phyloP scores from a whole-genome alignment of 495 filamentous ascomycete species.

The Neurospora sp. region DNA sequence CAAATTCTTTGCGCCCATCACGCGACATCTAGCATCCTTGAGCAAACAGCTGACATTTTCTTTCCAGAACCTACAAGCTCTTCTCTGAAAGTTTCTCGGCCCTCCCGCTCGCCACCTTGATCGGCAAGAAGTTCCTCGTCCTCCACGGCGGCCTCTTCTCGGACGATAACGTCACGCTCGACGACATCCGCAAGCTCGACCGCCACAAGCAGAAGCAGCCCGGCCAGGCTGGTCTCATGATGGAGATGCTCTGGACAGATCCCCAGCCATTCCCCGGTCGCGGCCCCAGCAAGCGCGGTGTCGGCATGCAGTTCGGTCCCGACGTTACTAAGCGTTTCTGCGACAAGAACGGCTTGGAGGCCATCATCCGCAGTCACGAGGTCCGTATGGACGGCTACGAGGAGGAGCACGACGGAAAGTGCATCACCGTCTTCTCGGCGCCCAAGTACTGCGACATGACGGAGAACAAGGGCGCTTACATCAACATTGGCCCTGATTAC shows the following conservation, averaged over 20 bases:
- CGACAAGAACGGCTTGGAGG: conserved; percentile 86
- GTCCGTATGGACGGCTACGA: conserved; percentile 97
- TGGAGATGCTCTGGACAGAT: conserved; percentile 99
- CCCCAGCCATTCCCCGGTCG: conserved; percentile 78
- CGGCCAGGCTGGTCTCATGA: conserved; percentile 94
- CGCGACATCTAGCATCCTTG: background rate
- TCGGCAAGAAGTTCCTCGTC: conserved; percentile 85
- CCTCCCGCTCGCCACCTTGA: conserved; percentile 81
- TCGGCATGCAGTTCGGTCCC: conserved; percentile 92
- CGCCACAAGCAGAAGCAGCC: conserved; percentile 89
- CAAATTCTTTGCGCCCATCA: background rate
- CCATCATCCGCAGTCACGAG: conserved; percentile 94
- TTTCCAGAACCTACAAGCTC: conserved; percentile 67
- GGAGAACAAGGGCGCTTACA: conserved; percentile 96
- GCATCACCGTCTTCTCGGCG: conserved; percentile 98
- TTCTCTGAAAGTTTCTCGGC: conserved; percentile 99
- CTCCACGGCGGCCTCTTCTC: conserved; percentile 96
- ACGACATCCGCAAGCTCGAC: conserved; percentile 88
- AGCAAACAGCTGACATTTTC: conserved; percentile 9
- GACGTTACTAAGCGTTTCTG: conserved; percentile 97
- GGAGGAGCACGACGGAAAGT: conserved; percentile 91
- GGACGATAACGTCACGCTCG: conserved; percentile 83
- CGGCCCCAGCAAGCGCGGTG: conserved; percentile 91
- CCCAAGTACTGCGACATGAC: conserved; percentile 97
- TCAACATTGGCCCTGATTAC: conserved; percentile 88